Conservation (phyloP, 2,329 filamentous ascomycete genomes). For the Knufia fluminis region DNA sequence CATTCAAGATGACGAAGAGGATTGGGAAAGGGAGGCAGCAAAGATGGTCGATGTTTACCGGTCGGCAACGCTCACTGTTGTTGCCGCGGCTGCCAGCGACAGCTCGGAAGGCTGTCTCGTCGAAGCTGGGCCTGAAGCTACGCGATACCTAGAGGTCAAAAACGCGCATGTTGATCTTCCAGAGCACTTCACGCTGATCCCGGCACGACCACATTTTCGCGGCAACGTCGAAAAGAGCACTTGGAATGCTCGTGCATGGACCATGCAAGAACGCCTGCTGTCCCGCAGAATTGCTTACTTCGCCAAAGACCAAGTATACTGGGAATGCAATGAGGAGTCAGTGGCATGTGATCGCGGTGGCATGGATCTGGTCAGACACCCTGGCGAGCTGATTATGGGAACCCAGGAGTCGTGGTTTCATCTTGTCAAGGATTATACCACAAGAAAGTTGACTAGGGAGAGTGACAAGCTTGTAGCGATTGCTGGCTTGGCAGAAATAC, state of each 20-base stretch:
- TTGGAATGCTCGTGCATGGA: constrained; percentile 12
- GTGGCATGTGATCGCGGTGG: not conserved
- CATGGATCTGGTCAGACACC: too few species aligned
- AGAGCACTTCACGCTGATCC: not conserved
- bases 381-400: not conserved
- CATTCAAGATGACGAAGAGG: constrained; percentile 19
- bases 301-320: constrained; percentile 10
- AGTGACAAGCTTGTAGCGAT: constrained; percentile 13
- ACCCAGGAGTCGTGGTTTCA: not conserved
- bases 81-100: constrained; percentile 6
- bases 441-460: constrained; percentile 9
- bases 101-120: constrained; percentile 1
- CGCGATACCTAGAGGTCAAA: not conserved
- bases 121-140: too few species aligned
- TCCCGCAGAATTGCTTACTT: constrained; percentile 13
- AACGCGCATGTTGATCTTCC: not conserved
- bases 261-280: constrained; percentile 13
- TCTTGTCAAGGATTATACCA: not conserved
- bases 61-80: constrained; percentile 12
- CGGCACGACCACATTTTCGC: not conserved
- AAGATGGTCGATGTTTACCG: constrained; percentile 16
- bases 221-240: constrained; percentile 2
- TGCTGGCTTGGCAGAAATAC: constrained; percentile 11
- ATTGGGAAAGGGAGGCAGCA: constrained; percentile 13
- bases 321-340: constrained; percentile 14